Conservation (phyloP, 75 land plant genomes). For the Isoetes taiwanensis region DNA sequence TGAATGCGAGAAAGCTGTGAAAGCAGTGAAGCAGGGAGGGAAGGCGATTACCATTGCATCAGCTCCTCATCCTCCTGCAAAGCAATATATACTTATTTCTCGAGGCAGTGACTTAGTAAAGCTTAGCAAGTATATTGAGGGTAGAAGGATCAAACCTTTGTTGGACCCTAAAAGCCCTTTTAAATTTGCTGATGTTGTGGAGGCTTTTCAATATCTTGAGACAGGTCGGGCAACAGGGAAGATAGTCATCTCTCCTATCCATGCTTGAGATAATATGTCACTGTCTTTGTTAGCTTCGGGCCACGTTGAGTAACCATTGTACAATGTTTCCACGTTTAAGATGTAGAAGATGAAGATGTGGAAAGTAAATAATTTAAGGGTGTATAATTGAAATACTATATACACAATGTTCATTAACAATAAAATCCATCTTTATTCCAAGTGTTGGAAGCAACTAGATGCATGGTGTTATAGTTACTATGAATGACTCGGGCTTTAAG, state of each 20-base stretch:
- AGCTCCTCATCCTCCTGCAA: background rate
- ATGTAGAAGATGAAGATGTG: no score
- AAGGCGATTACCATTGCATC: background rate
- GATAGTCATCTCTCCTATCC: slow-evolving; percentile 16
- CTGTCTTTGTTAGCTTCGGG: no score
- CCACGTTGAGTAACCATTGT: no score
- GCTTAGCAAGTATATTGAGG: background rate
- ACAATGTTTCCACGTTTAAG: no score
- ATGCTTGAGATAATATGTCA: no score
- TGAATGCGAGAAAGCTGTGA: background rate
- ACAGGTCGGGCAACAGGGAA: background rate
- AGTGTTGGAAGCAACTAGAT: no score
- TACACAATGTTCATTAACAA: no score
- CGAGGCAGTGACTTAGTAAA: background rate
- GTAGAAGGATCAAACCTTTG: background rate
- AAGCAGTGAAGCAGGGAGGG: background rate
- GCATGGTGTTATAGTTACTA: no score
- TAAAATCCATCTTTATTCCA: no score
- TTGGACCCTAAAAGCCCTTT: background rate
- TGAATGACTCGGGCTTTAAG: no score
- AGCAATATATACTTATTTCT: background rate
- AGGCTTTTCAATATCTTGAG: background rate
- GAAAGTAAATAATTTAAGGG: no score
- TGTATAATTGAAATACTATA: no score
- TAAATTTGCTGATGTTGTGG: background rate